Evolutionary conservation across 169 alveolate genomes (phyloP).

Genomic region (Neospora caninum): DNA sequence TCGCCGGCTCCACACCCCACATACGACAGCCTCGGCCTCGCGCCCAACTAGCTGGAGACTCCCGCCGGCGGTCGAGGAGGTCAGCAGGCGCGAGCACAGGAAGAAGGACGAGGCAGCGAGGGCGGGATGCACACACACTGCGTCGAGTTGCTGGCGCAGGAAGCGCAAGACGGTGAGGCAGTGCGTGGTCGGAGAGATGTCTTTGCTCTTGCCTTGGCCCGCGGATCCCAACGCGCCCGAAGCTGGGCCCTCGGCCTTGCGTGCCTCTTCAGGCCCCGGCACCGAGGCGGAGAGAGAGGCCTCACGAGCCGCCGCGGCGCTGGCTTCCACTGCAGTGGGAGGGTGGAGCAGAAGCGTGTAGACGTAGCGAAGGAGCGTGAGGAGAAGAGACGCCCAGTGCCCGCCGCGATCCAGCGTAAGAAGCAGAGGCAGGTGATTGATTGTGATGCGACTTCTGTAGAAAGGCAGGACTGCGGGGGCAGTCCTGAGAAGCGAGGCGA

Average conservation of each 20-base stretch:
- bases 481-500: neutral
- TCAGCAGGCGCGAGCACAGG: neutral
- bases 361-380: slow-evolving; percentile 14
- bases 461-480: neutral
- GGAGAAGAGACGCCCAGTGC: slow-evolving; percentile 12
- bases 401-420: neutral
- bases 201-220: neutral
- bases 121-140: slow-evolving; percentile 3
- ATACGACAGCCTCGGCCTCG: slow-evolving; percentile 17
- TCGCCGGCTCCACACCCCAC: neutral
- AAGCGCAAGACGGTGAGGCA: slow-evolving; percentile 17
- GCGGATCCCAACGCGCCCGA: neutral
- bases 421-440: neutral
- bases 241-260: neutral
- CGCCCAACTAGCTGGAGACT: slow-evolving; percentile 31
- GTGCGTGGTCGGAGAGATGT: slow-evolving; percentile 25
- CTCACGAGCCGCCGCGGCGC: slow-evolving; percentile 13
- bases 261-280: neutral
- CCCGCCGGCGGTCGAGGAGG: slow-evolving; percentile 7
- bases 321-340: slow-evolving; percentile 10
- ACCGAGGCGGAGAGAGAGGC: slow-evolving; percentile 7
- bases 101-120: slow-evolving; percentile 23
- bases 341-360: slow-evolving; percentile 27
- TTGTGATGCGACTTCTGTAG: slow-evolving; percentile 12
- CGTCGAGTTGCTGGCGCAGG: slow-evolving; percentile 18